Conservation (phyloP, 2,329 filamentous ascomycete species). For the Colletotrichum aenigma region DNA sequence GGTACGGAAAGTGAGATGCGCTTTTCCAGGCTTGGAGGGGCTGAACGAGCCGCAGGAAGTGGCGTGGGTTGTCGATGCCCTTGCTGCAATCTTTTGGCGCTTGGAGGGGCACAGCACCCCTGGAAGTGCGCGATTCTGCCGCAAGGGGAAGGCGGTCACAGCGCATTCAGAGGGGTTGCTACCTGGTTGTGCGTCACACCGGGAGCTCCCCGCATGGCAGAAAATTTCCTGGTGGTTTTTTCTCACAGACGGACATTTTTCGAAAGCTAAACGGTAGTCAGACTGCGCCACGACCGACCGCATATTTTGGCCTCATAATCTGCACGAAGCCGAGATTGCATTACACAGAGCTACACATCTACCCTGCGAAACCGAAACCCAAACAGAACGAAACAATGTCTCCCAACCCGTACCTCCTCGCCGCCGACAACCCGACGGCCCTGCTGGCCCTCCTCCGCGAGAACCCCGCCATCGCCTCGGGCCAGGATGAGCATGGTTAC, state of each 20-base stretch:
- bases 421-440: conserved; percentile 78
- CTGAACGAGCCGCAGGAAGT: background rate
- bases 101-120: conserved; percentile 1
- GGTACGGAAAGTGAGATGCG: background rate
- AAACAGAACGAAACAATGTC: conserved; percentile 40
- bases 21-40: background rate
- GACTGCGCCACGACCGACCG: background rate
- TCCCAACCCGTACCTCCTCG: conserved; percentile 73
- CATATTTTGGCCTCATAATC: conserved; percentile 5
- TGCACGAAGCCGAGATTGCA: background rate
- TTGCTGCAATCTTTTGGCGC: background rate
- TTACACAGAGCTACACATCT: background rate
- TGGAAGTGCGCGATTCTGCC: background rate
- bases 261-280: background rate
- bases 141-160: conserved; percentile 4
- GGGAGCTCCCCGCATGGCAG: conserved; percentile 17
- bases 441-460: conserved; percentile 77
- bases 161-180: background rate
- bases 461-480: conserved; percentile 76
- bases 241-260: background rate
- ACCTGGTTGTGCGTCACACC: conserved; percentile 17
- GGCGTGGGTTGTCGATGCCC: background rate
- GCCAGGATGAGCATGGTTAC: conserved; percentile 91
- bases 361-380: background rate
- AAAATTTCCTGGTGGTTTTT: conserved; percentile 12